These are phyloP conservation scores for Paxillus ammoniavirescens DNA, from an alignment of 768 basidiomycete species.

Conservation along the genomic window DNA sequence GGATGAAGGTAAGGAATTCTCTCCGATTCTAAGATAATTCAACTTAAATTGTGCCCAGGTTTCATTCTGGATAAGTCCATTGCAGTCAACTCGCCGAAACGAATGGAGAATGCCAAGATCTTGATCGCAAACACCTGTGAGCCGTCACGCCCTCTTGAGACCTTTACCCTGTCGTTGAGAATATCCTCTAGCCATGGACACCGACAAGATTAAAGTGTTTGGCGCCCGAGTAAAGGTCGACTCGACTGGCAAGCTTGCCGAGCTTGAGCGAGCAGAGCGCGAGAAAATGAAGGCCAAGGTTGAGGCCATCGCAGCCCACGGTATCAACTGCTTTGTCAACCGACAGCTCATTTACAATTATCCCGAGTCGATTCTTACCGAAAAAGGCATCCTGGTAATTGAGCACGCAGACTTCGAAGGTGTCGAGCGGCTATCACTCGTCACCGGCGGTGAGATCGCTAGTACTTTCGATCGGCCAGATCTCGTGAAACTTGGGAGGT, in stretches of 20 bases:
- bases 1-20: conserved; percentile 70
- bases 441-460: conserved; percentile 97
- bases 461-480: conserved; percentile 94
- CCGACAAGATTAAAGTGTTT: conserved; percentile 99
- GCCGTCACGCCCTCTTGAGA: conserved; percentile 24
- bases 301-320: conserved; percentile 88
- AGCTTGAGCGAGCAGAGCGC: conserved; percentile 94
- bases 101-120: conserved; percentile 92
- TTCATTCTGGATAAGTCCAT: conserved; percentile 98
- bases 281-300: conserved; percentile 99
- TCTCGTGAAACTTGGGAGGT: conserved; percentile 87
- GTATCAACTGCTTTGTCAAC: conserved; percentile 97
- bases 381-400: conserved; percentile 92
- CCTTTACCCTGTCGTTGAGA: background rate
- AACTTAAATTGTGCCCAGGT: conserved; percentile 42
- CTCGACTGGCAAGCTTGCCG: conserved; percentile 93
- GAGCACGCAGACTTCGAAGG: conserved; percentile 99
- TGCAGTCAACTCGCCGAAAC: conserved; percentile 91
- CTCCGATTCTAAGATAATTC: background rate
- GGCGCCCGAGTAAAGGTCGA: conserved; percentile 96
- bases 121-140: conserved; percentile 97
- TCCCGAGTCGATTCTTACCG: conserved; percentile 92
- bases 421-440: conserved; percentile 91
- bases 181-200: conserved; percentile 84
- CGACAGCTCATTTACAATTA: conserved; percentile 99